phyloP scores from a whole-genome alignment of 208 protist species.

The Hexamita inflata region DNA sequence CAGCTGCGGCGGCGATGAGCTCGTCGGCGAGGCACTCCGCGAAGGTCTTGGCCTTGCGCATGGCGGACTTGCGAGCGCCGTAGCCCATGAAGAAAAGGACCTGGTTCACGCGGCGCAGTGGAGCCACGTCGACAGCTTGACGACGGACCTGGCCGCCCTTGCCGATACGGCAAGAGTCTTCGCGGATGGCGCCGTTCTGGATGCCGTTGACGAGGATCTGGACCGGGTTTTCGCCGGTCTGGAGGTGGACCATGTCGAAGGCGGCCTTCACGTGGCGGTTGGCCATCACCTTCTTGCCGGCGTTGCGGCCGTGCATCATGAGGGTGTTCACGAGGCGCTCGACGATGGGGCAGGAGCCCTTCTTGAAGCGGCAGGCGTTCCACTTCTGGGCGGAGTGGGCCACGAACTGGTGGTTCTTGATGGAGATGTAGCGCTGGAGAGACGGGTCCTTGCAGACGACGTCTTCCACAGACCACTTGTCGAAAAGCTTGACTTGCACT shows the following conservation, averaged over 20 bases:
- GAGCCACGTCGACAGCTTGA: constrained; percentile 98
- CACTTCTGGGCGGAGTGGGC: constrained; percentile 94
- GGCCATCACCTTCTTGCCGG: constrained; percentile 98
- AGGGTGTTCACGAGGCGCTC: constrained; percentile 63
- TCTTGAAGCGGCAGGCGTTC: constrained; percentile 90
- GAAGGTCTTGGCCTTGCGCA: constrained; percentile 98
- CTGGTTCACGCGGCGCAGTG: constrained; percentile 95
- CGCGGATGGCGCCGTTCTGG: constrained; percentile 87
- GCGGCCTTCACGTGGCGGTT: constrained; percentile 88
- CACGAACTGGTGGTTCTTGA: constrained; percentile 58
- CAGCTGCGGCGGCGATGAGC: constrained; percentile 92
- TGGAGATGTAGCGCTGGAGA: constrained; percentile 84
- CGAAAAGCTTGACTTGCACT: constrained; percentile 57
- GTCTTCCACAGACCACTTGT: constrained; percentile 48
- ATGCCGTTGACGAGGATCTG: constrained; percentile 90
- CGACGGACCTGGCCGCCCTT: constrained; percentile 92
- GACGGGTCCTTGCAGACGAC: constrained; percentile 55
- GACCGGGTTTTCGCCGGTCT: constrained; percentile 94
- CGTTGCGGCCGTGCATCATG: constrained; percentile 82
- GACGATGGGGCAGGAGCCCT: constrained; percentile 81
- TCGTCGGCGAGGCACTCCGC: constrained; percentile 99
- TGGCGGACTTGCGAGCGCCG: constrained; percentile 85
- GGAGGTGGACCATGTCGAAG: constrained; percentile 95
- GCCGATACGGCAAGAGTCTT: constrained; percentile 98
- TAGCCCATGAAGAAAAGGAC: constrained; percentile 86